Evolutionary conservation across 129 eudicot genomes (phyloP), one percentile per base, ranked within the genome.

Genomic region (Erigeron canadensis): DNA sequence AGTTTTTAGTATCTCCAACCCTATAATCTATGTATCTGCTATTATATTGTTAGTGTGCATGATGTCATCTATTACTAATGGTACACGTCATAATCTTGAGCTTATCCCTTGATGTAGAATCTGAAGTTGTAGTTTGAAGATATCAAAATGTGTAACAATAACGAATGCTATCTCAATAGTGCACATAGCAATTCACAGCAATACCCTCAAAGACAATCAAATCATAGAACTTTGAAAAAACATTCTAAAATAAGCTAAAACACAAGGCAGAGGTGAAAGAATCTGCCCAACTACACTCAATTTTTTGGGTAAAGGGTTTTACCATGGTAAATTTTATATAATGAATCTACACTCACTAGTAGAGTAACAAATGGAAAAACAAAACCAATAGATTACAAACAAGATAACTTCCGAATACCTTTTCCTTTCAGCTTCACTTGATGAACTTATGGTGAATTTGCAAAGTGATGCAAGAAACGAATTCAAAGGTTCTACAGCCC

Each of bases 401-500:
- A 38, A 78, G 53, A 64, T 19, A 71, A 39, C 39, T 54, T 47
- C 46, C 21, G 16, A 48, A 72, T 75, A 95, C 99, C 99, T 88
- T 80, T 73, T 86, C 81, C 75, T 90, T 70, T 95, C 97, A 63
- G 81, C 68, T 76, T 95, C 99, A 68, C 39, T 73, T 63, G 99
- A 88, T 53, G 88, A 72, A 74, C 81, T 86, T 77, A 95, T 95
- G 18, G 99, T 95, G 77, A 95, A 95, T 81, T 95, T 95, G 96
- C 99, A 95, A 77, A 95, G 96, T 13, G 99, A 95, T 63, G 99
- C 96, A 65, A 95, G 85, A 83, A 87, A 95, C 5, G 99, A 85
- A 81, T 95, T 95, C 71, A 95, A 81, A 80, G 99, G 99, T 77
- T 95, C 99, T 37, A 90, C 86, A 69, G 97, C 89, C 72, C 78